A percentile compares a stretch with the other conserved stretches of the same genome.
These are phyloP conservation scores for Botryotinia convoluta DNA, from an alignment of 2,329 filamentous ascomycete genomes.

Conservation along the genomic window DNA sequence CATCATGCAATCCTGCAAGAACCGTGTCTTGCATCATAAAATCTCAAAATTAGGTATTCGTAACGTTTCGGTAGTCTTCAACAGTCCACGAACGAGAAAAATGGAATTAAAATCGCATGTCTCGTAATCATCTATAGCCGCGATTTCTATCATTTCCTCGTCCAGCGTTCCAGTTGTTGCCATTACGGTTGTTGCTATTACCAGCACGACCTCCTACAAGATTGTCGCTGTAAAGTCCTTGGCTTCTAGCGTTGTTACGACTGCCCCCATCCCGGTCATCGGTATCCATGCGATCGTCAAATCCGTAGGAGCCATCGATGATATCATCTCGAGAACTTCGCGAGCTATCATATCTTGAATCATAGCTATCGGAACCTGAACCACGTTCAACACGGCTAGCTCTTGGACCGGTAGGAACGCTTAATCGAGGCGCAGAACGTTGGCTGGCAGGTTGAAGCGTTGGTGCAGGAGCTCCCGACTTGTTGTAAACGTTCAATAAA, in stretches of 20 bases:
- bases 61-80: neutral
- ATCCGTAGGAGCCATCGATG: constrained; percentile 39
- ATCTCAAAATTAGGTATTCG: constrained; percentile 3
- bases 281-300: constrained; percentile 39
- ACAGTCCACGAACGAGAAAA: neutral
- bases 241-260: constrained; percentile 17
- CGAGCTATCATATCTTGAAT: constrained; percentile 27
- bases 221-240: constrained; percentile 38
- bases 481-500: constrained; percentile 70
- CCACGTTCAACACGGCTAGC: constrained; percentile 31
- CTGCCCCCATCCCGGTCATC: constrained; percentile 30
- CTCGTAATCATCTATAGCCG: constrained; percentile 30
- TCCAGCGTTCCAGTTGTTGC: constrained; percentile 27
- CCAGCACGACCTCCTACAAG: constrained; percentile 29
- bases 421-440: constrained; percentile 10
- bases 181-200: constrained; percentile 22
- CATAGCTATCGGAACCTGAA: constrained; percentile 31
- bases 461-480: constrained; percentile 44
- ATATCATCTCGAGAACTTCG: constrained; percentile 31
- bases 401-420: constrained; percentile 35
- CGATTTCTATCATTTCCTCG: constrained; percentile 27
- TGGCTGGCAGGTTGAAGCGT: neutral
- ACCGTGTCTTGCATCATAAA: constrained; percentile 1
- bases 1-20: constrained; percentile 7
- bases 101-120: neutral